phyloP scores from a whole-genome alignment of 352 stramenopile genomes.

The Phytopythium cucurbitacearum region DNA sequence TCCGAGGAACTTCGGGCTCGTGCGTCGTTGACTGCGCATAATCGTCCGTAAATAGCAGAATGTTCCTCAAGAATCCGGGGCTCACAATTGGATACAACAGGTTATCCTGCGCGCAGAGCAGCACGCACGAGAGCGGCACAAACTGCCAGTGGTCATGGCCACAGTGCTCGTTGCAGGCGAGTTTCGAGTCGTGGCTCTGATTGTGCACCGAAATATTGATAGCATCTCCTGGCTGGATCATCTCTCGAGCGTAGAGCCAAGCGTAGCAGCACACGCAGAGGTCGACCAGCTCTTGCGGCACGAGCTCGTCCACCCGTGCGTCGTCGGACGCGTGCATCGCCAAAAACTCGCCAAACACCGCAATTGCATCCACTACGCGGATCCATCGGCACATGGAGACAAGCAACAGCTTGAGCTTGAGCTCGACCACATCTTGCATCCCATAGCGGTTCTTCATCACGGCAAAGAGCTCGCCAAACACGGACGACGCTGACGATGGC shows the following conservation, averaged over 20 bases:
- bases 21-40: slow-evolving; percentile 29
- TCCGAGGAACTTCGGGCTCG: too few species aligned
- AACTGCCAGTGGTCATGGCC: slow-evolving; percentile 54
- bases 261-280: slow-evolving; percentile 49
- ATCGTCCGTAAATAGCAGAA: slow-evolving; percentile 44
- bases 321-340: slow-evolving; percentile 29
- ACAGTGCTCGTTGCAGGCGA: neutral
- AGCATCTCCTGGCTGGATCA: slow-evolving; percentile 45
- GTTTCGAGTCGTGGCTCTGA: too few species aligned
- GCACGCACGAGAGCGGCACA: slow-evolving; percentile 37
- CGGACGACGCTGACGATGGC: slow-evolving; percentile 14
- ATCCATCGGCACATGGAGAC: slow-evolving; percentile 56
- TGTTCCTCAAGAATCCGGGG: slow-evolving; percentile 50
- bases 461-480: slow-evolving; percentile 38
- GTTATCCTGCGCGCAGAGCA: slow-evolving; percentile 67
- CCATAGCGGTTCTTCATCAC: slow-evolving; percentile 51
- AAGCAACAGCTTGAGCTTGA: slow-evolving; percentile 61
- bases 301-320: slow-evolving; percentile 17
- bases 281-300: slow-evolving; percentile 45
- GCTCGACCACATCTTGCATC: slow-evolving; percentile 41
- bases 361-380: slow-evolving; percentile 43
- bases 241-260: slow-evolving; percentile 59
- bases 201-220: neutral
- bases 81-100: slow-evolving; percentile 67
- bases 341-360: slow-evolving; percentile 67